A percentile compares a stretch with the other conserved stretches of the same genome.
These are phyloP conservation scores for Curvularia spicifera DNA, from an alignment of 2,329 filamentous ascomycete species.

Conservation along the genomic window DNA sequence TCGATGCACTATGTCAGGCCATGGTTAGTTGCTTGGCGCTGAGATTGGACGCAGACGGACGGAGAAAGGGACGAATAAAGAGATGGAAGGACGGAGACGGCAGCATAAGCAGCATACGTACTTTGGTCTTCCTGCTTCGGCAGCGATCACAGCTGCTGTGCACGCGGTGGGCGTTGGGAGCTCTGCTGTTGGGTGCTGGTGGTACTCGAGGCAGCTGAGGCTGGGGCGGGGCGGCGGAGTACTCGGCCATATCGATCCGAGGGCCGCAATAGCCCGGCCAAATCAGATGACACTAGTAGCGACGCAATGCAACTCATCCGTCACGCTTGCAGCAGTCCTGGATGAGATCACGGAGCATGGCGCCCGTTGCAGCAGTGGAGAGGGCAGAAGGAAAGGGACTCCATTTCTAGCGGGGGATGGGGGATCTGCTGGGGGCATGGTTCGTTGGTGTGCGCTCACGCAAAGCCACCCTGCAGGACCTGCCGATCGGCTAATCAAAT, in stretches of 20 bases:
- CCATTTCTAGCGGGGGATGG: conserved; percentile 19
- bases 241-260: conserved; percentile 37
- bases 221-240: conserved; percentile 28
- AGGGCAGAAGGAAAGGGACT: conserved; percentile 14
- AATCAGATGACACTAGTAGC: conserved; percentile 13
- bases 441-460: conserved; percentile 3
- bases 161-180: conserved; percentile 42
- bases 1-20: conserved; percentile 42
- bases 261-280: conserved; percentile 14
- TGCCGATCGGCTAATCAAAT: conserved; percentile 24
- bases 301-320: conserved; percentile 29
- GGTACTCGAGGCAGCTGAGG: conserved; percentile 11
- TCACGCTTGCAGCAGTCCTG: conserved; percentile 21
- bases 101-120: conserved; percentile 15
- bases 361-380: conserved; percentile 18
- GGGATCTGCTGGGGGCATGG: conserved; percentile 14
- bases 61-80: neutral
- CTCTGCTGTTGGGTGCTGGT: conserved; percentile 27
- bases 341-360: conserved; percentile 20
- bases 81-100: neutral
- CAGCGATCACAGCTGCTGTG: conserved; percentile 49
- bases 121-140: conserved; percentile 49
- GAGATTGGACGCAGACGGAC: neutral
- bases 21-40: conserved; percentile 37
- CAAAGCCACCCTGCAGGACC: conserved; percentile 20